Evolutionary conservation across 495 filamentous ascomycete species (phyloP).

Genomic region (Penicilliopsis zonata): DNA sequence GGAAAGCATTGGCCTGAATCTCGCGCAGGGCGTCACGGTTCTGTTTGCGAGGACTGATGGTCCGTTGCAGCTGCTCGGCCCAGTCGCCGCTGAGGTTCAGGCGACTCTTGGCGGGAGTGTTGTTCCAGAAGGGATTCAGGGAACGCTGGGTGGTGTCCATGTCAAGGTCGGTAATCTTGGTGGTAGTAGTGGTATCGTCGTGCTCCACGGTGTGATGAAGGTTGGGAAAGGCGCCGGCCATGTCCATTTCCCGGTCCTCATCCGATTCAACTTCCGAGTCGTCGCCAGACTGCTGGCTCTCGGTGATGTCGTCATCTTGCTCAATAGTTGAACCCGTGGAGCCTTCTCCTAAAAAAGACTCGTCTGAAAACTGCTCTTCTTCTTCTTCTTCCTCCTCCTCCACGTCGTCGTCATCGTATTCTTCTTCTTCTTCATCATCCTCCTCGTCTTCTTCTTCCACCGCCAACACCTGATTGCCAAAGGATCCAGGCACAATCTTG

Average conservation of each 20-base stretch:
- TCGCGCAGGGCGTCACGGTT: conserved; percentile 57
- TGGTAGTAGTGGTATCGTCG: conserved; percentile 28
- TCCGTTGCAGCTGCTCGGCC: conserved; percentile 83
- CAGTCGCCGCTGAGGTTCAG: conserved; percentile 56
- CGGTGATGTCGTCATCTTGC: conserved; percentile 49
- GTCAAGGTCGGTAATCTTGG: conserved; percentile 29
- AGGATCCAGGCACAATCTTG: conserved; percentile 64
- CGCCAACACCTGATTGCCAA: conserved; percentile 48
- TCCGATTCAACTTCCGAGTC: conserved; percentile 60
- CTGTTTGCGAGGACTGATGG: conserved; percentile 80
- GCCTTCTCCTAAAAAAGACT: conserved; percentile 87
- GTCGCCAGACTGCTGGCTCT: conserved; percentile 44
- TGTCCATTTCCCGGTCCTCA: conserved; percentile 58
- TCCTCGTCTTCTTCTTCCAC: conserved; percentile 37
- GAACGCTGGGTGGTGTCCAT: conserved; percentile 30
- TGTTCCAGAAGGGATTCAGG: conserved; percentile 30
- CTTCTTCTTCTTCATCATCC: conserved; percentile 21
- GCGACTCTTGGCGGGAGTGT: conserved; percentile 48
- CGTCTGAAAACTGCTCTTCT: conserved; percentile 13
- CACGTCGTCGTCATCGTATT: conserved; percentile 35
- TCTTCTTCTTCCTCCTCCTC: conserved; percentile 24
- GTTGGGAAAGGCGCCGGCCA: conserved; percentile 61
- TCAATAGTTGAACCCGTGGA: conserved; percentile 71
- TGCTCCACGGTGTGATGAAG: conserved; percentile 57
- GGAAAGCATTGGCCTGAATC: conserved; percentile 43